These are phyloP conservation scores for Geranium brycei DNA, from an alignment of 345 rosid species.

Conservation along the genomic window DNA sequence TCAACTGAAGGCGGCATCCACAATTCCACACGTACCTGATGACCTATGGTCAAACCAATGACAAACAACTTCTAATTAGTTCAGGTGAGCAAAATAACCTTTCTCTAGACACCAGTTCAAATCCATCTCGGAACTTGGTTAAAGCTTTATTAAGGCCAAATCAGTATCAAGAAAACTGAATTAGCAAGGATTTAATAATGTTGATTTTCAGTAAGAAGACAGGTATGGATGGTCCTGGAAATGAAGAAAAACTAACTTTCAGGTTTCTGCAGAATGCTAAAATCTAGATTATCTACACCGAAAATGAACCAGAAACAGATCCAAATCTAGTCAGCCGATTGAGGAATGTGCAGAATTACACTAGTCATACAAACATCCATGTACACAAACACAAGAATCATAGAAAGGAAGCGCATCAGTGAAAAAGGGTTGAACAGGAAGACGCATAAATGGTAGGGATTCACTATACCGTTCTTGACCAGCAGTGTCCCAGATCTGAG, in stretches of 20 bases:
- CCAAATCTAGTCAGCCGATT: too few relatives aligned
- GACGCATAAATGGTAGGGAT: not conserved
- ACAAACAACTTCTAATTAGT: not conserved
- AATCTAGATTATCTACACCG: too few relatives aligned
- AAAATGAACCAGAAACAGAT: too few relatives aligned
- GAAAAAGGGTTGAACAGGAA: too few relatives aligned
- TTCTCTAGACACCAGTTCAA: not conserved
- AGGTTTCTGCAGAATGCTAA: too few relatives aligned
- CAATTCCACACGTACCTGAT: not conserved
- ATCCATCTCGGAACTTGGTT: not conserved
- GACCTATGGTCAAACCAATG: not conserved
- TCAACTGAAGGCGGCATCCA: not conserved
- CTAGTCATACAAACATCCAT: too few relatives aligned
- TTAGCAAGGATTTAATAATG: not conserved
- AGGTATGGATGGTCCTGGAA: not conserved
- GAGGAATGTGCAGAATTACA: too few relatives aligned
- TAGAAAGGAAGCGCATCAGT: too few relatives aligned
- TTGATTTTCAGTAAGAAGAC: not conserved
- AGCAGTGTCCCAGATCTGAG: conserved; percentile 35
- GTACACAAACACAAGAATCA: too few relatives aligned
- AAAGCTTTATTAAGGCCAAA: too few relatives aligned
- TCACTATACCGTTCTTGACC: conserved; percentile 25
- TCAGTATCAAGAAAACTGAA: not conserved
- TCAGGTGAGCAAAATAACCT: not conserved
- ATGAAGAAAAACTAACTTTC: too few relatives aligned